These are phyloP conservation scores for Anthostomella pinea DNA, from an alignment of 2,329 filamentous ascomycete genomes.

Conservation along the genomic window DNA sequence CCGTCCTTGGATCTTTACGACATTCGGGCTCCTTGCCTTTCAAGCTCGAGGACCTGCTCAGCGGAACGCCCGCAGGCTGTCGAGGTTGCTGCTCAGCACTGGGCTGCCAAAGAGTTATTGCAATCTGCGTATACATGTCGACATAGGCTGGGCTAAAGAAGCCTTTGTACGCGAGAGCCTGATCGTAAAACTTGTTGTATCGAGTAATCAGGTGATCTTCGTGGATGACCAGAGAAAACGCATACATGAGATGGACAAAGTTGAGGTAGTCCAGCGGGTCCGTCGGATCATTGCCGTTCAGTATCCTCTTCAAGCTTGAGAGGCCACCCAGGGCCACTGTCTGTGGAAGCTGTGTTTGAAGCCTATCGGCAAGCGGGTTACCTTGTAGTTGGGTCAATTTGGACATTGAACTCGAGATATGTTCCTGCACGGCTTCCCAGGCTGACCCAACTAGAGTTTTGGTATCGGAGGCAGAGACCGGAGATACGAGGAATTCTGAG, in stretches of 20 bases:
- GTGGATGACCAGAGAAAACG: conserved; percentile 46
- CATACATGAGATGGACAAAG: conserved; percentile 51
- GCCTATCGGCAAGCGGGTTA: conserved; percentile 41
- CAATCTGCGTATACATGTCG: conserved; percentile 42
- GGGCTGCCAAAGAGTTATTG: conserved; percentile 49
- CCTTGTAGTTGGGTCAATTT: conserved; percentile 40
- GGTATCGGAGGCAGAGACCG: conserved; percentile 30
- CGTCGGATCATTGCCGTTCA: conserved; percentile 36
- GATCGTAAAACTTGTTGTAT: conserved; percentile 42
- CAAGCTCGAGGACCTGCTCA: conserved; percentile 24
- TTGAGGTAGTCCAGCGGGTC: conserved; percentile 46
- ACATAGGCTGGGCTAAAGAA: conserved; percentile 38
- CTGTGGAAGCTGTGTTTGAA: conserved; percentile 38
- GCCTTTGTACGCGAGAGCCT: conserved; percentile 44
- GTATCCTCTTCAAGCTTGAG: conserved; percentile 36
- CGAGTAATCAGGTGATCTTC: conserved; percentile 37
- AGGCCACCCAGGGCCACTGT: conserved; percentile 43
- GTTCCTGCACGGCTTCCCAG: conserved; percentile 45
- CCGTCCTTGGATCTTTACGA: conserved; percentile 4
- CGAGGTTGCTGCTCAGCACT: conserved; percentile 27
- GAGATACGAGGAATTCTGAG: conserved; percentile 18
- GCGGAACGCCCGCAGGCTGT: conserved; percentile 12
- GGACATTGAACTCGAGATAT: conserved; percentile 42
- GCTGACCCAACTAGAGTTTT: conserved; percentile 41
- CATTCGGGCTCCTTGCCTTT: conserved; percentile 44